These are phyloP conservation scores for Zalaria obscura DNA, from an alignment of 2,329 filamentous ascomycete species.

Conservation along the genomic window DNA sequence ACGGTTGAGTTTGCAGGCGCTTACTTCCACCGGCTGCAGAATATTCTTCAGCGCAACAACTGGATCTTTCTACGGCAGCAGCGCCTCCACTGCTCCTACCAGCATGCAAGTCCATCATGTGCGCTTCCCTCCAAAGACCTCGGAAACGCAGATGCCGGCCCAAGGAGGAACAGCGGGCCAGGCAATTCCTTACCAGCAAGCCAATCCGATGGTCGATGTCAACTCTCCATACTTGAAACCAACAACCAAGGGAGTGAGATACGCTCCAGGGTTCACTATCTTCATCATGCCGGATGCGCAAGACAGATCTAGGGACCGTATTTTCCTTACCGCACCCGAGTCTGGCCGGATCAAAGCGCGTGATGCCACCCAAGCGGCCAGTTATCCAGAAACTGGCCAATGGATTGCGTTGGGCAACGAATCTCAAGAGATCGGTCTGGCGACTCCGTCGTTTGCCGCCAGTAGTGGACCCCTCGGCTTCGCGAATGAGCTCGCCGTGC, in stretches of 20 bases:
- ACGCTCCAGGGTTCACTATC: conserved; percentile 82
- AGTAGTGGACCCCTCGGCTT: conserved; percentile 60
- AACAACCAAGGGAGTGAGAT: conserved; percentile 33
- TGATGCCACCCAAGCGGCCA: conserved; percentile 21
- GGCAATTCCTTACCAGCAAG: conserved; percentile 7
- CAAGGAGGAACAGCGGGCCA: conserved; percentile 1
- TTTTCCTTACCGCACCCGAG: conserved; percentile 82
- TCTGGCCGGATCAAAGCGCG: conserved; percentile 59
- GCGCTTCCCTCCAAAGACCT: conserved; percentile 63
- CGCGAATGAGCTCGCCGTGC: conserved; percentile 90
- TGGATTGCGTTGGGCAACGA: conserved; percentile 64
- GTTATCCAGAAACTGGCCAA: conserved; percentile 65
- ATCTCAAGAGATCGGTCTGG: conserved; percentile 65
- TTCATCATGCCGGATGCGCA: conserved; percentile 49
- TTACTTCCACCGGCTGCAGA: conserved; percentile 79
- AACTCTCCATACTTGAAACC: conserved; percentile 19
- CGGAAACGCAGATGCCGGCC: conserved; percentile 6
- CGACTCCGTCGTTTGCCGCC: conserved; percentile 59
- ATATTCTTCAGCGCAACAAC: conserved; percentile 86
- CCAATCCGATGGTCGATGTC: conserved; percentile 15
- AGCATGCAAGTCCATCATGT: conserved; percentile 98
- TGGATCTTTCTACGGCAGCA: conserved; percentile 49
- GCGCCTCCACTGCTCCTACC: conserved; percentile 53
- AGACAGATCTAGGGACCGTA: conserved; percentile 33
- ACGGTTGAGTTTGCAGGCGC: conserved; percentile 77